These are phyloP conservation scores for Allium cepa DNA, from an alignment of 106 monocot species.

Conservation along the genomic window DNA sequence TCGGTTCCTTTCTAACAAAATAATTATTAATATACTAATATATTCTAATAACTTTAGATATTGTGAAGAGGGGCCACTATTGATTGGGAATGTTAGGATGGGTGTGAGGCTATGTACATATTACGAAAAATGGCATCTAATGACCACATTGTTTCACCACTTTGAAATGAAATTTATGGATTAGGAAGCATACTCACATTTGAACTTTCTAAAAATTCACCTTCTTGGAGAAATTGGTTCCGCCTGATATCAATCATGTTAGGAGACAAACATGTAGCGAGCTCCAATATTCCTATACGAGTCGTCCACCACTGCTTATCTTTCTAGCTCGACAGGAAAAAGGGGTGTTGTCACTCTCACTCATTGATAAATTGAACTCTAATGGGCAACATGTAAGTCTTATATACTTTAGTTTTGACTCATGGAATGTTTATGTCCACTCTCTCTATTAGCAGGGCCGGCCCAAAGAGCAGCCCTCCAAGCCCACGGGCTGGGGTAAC, in stretches of 20 bases:
- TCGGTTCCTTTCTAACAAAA: no score
- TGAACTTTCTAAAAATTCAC: slow-evolving; percentile 84
- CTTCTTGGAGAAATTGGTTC: slow-evolving; percentile 87
- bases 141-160: slow-evolving; percentile 59
- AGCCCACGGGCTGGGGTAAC: no score
- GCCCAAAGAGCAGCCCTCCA: no score
- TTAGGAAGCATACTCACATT: slow-evolving; percentile 65
- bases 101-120: slow-evolving; percentile 93
- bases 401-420: not conserved
- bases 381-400: slow-evolving; percentile 77
- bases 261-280: slow-evolving; percentile 90
- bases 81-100: slow-evolving; percentile 88
- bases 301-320: slow-evolving; percentile 66
- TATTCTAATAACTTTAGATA: slow-evolving; percentile 27
- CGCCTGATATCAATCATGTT: slow-evolving; percentile 70
- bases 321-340: slow-evolving; percentile 87
- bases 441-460: no score
- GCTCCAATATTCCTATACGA: slow-evolving; percentile 88
- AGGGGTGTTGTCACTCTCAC: slow-evolving; percentile 79
- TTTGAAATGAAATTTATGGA: slow-evolving; percentile 53
- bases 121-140: slow-evolving; percentile 63
- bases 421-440: no score
- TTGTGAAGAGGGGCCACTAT: slow-evolving; percentile 88
- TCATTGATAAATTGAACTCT: slow-evolving; percentile 65
- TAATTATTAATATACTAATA: no score